Evolutionary conservation across 2,329 filamentous ascomycete genomes (phyloP).

Genomic region (Sclerotinia sclerotiorum): DNA sequence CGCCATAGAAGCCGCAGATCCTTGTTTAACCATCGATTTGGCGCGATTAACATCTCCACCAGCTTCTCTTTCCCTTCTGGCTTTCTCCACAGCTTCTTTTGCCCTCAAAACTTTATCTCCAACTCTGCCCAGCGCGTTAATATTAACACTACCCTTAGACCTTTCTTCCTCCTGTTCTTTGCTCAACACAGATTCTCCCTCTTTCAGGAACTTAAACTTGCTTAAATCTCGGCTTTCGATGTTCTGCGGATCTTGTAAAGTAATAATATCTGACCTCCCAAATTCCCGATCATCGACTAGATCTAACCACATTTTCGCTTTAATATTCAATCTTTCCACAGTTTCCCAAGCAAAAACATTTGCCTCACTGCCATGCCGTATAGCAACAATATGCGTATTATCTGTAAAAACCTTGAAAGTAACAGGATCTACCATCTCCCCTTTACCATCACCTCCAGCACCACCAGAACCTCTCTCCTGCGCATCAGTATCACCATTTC

Average conservation of each 20-base stretch:
- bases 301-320: slow-evolving; percentile 93
- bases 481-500: slow-evolving; percentile 72
- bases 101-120: slow-evolving; percentile 83
- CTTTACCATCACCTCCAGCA: slow-evolving; percentile 58
- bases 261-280: slow-evolving; percentile 87
- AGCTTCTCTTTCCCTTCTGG: slow-evolving; percentile 70
- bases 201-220: slow-evolving; percentile 84
- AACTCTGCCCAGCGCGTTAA: slow-evolving; percentile 73
- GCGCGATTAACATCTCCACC: slow-evolving; percentile 58
- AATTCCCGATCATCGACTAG: slow-evolving; percentile 86
- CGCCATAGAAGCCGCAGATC: slow-evolving; percentile 39
- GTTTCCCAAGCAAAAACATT: slow-evolving; percentile 98
- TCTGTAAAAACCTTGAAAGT: slow-evolving; percentile 98
- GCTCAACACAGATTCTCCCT: slow-evolving; percentile 70
- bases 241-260: slow-evolving; percentile 93
- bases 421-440: slow-evolving; percentile 91
- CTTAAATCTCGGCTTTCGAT: slow-evolving; percentile 77
- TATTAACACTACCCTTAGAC: slow-evolving; percentile 70
- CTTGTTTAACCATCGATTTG: slow-evolving; percentile 43
- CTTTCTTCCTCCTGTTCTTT: slow-evolving; percentile 69
- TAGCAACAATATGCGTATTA: slow-evolving; percentile 93
- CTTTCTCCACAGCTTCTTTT: slow-evolving; percentile 90
- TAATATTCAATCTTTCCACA: slow-evolving; percentile 91
- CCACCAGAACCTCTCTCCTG: slow-evolving; percentile 49
- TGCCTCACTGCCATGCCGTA: slow-evolving; percentile 75